Evolutionary conservation across 2,329 filamentous ascomycete species (phyloP).

Genomic region (Claviceps africana): DNA sequence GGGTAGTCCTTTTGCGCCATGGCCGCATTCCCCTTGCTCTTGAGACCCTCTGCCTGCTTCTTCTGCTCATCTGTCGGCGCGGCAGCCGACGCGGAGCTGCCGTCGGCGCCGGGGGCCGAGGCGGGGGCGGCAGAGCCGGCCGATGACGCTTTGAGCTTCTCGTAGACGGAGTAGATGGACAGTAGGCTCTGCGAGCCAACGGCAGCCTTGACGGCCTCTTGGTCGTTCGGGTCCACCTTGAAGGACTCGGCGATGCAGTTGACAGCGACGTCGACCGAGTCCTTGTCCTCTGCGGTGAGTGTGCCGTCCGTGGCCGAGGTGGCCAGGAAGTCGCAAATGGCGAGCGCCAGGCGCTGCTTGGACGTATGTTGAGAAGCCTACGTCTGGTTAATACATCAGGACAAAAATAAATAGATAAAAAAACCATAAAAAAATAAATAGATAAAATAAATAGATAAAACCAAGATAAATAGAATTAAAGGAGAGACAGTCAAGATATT

Average conservation of each 20-base stretch:
- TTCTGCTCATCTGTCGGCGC: constrained; percentile 44
- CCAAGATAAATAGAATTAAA: background rate
- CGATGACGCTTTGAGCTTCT: constrained; percentile 63
- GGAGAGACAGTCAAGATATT: background rate
- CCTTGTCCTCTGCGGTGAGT: constrained; percentile 72
- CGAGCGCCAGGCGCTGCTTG: constrained; percentile 83
- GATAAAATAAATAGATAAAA: background rate
- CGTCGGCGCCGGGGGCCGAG: constrained; percentile 13
- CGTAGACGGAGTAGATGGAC: constrained; percentile 89
- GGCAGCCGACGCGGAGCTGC: constrained; percentile 12
- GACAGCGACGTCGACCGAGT: constrained; percentile 85
- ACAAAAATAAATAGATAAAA: background rate
- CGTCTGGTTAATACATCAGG: background rate
- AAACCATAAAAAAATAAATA: background rate
- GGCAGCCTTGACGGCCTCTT: constrained; percentile 57
- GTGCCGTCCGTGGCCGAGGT: constrained; percentile 79
- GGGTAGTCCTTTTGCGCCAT: constrained; percentile 91
- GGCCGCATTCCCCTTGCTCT: constrained; percentile 81
- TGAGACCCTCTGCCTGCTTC: constrained; percentile 74
- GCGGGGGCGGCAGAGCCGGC: constrained; percentile 26
- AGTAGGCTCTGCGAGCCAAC: constrained; percentile 77
- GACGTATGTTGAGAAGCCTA: constrained; percentile 29
- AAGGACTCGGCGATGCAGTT: constrained; percentile 94
- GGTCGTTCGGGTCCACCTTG: constrained; percentile 77
- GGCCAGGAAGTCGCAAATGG: constrained; percentile 89